These are phyloP conservation scores for Paraleonurus japonicus DNA, from an alignment of 257 asterid species.

Conservation along the genomic window DNA sequence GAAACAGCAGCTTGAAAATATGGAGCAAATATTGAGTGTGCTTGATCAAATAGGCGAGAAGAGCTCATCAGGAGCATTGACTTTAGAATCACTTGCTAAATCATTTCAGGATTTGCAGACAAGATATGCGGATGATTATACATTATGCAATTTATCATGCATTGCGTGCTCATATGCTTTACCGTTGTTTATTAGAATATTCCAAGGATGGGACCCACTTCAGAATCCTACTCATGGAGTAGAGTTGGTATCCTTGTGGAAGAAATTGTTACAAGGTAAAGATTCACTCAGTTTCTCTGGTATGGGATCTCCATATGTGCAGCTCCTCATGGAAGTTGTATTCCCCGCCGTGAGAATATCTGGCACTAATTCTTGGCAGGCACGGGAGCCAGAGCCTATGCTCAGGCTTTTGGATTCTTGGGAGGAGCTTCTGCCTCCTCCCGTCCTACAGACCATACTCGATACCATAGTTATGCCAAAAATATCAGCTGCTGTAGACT, in stretches of 20 bases:
- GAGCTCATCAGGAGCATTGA: conserved; percentile 58
- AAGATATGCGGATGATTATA: conserved; percentile 62
- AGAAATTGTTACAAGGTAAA: conserved; percentile 58
- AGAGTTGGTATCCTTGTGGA: conserved; percentile 69
- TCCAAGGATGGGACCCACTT: conserved; percentile 96
- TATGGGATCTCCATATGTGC: conserved; percentile 64
- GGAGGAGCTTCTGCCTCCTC: conserved; percentile 73
- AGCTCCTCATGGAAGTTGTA: conserved; percentile 88
- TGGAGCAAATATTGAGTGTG: conserved; percentile 52
- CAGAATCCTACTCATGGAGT: conserved; percentile 81
- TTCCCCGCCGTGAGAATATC: conserved; percentile 93
- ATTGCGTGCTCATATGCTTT: conserved; percentile 84
- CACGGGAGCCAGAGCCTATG: conserved; percentile 90
- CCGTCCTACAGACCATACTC: conserved; percentile 59
- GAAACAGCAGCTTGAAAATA: conserved; percentile 64
- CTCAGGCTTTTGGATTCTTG: conserved; percentile 79
- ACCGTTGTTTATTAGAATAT: conserved; percentile 73
- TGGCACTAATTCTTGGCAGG: conserved; percentile 90
- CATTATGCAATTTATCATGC: conserved; percentile 67
- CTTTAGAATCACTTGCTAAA: conserved; percentile 69
- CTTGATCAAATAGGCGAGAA: conserved; percentile 59
- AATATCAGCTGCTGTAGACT: conserved; percentile 68
- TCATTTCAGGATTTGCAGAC: conserved; percentile 60
- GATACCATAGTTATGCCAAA: conserved; percentile 71
- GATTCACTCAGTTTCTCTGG: conserved; percentile 43